Evolutionary conservation across 208 protist genomes (phyloP), one percentile per base, ranked within the genome.

Genomic region (Leishmania tarentolae): DNA sequence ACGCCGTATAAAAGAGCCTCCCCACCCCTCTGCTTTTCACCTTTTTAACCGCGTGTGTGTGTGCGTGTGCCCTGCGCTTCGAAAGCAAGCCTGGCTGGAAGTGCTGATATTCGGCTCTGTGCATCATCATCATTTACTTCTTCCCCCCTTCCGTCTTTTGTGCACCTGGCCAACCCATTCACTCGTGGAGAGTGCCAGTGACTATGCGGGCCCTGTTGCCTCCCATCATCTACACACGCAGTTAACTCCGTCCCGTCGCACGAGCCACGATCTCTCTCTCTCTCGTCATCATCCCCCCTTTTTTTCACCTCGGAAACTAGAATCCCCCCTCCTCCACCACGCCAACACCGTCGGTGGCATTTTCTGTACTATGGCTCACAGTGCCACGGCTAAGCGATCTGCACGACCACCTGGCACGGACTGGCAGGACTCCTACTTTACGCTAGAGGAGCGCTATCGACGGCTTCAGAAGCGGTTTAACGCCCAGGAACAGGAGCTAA

Each of bases 341-440:
- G 46, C 44, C 40, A n/a, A 28, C 44, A 73, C 69, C 31, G 42
- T 52, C 28, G 44, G 13, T 31, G 28, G 21, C 47, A 17, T 52
- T 63, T 47, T 37, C 24, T 19, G 9, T 61, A 50, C 52, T 13
- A 88, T 85, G 79, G 57, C 78, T 28, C 65, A 44, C 52, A 42
- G 66, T 37, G 37, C 21, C 44, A 5, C 71, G 6, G 57, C 65
- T 40, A 40, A 81, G 11, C 44, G 83, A 31, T 76, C 83, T 3
- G 82, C 84, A 40, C 89, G 84, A 17, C 88, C 91, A 24, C 91
- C 91, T 47, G 89, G 82, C 13, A 83, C 61, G 31, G 91, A 98
- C 76, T 98, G 95, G 95, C 85, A 96, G 76, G 95, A 97, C 80
- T 90, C 89, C 5, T 98, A 92, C 80, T 92, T 92, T 76, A 79